Evolutionary conservation across 495 filamentous ascomycete genomes (phyloP).

Genomic region (Barbatosphaeria neglecta): DNA sequence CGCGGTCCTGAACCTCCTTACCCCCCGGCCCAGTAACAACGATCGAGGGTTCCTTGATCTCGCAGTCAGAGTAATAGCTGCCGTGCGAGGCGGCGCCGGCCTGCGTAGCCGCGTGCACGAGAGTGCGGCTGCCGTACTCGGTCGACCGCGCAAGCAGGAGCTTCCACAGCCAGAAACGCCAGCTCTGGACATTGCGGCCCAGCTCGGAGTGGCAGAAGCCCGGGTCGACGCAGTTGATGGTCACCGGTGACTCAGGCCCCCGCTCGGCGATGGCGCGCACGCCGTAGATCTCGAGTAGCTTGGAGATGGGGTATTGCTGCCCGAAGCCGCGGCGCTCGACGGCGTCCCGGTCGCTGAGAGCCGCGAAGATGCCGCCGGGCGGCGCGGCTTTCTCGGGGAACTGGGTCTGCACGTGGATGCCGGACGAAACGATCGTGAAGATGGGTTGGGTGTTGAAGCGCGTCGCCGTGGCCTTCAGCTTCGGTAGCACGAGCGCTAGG

Average conservation of each 20-base stretch:
- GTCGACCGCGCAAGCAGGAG: conserved; percentile 20
- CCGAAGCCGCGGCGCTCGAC: not conserved
- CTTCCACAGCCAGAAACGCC: conserved; percentile 13
- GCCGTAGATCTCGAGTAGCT: conserved; percentile 27
- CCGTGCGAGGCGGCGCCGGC: conserved; percentile 31
- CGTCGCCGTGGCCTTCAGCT: conserved; percentile 19
- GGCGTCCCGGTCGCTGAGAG: not conserved
- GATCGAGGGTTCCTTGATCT: conserved; percentile 1
- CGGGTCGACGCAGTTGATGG: conserved; percentile 3
- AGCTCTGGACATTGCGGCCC: not conserved
- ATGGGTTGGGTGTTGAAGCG: conserved; percentile 10
- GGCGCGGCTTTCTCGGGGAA: not conserved
- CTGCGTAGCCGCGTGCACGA: conserved; percentile 22
- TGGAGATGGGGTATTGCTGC: conserved; percentile 26
- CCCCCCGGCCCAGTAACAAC: not conserved
- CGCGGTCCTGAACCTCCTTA: conserved; percentile 8
- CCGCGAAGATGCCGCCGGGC: not conserved
- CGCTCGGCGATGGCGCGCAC: conserved; percentile 22
- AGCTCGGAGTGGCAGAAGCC: conserved; percentile 5
- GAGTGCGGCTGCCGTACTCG: conserved; percentile 31
- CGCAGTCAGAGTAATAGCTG: conserved; percentile 28
- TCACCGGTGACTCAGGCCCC: not conserved
- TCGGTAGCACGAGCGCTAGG: conserved; percentile 30
- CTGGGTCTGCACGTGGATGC: conserved; percentile 1
- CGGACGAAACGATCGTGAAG: conserved; percentile 17